Base-by-base conservation (phyloP, 1,139 yeast genomes). In the Williopsis jadinii region DNA sequence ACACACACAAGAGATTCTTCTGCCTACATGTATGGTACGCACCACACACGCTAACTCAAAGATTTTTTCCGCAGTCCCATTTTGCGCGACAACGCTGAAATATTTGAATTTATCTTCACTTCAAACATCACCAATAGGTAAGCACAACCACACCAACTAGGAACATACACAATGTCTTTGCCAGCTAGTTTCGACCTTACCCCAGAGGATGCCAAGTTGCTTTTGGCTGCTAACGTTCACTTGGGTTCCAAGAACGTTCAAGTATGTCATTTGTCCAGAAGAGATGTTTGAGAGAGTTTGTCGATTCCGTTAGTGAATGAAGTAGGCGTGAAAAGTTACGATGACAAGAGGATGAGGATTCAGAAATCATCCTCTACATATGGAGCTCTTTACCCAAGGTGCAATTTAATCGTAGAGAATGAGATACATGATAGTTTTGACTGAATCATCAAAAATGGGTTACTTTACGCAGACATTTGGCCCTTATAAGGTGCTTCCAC, bases 181-280 rank as follows among this genome's bases (percentile, higher is more conserved):
- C 87, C 86, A 73, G 87, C 86, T 76, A 80, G 90, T 70, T 85
- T 85, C 75, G 92, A 67, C 62, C 80, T 80, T 73, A 82, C 97
- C 73, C 90, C 94, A 75, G 97, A 90, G 79, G 98, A 92, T 78
- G 95, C 96, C 79, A 94, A 92, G 83, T 87, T 92, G 73, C 84
- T 94, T 77, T 84, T 94, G 77, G 97, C 99, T 71, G 99, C 99
- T 73, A 92, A 92, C 87, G 92, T 84, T 66, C 99, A 94, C 83
- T 85, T 92, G 73, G 99, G 99, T 73, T 83, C 97, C 70, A 92
- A 92, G 88, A 94, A 94, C 87, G 95, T 92, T 71, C 97, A 92
- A 79, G 94, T 82, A 80, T 73, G 86, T 78, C 28, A n/a, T 19
- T 19, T 19, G 24, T 19, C 6, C 24, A 19, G 24, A 19, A 19